phyloP scores from a whole-genome alignment of 495 filamentous ascomycete species.

The Apiosordaria backusii region DNA sequence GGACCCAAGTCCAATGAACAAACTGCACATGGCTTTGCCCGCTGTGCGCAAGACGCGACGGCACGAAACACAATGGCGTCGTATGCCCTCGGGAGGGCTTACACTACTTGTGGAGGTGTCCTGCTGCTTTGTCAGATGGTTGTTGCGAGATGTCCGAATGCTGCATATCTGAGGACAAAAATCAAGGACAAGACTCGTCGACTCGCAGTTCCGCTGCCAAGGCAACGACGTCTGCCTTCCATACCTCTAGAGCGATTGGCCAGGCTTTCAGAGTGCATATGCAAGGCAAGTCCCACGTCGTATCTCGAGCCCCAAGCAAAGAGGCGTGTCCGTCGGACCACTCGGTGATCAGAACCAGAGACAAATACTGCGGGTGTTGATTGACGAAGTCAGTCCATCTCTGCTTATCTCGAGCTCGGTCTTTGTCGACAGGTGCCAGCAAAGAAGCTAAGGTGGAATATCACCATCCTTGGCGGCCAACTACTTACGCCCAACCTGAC shows the following conservation, averaged over 20 bases:
- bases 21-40: background rate
- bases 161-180: background rate
- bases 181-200: background rate
- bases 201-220: slow-evolving; percentile 1
- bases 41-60: no score
- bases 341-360: background rate
- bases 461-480: background rate
- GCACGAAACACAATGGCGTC: no score
- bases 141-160: background rate
- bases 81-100: background rate
- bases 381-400: background rate
- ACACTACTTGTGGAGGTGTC: background rate
- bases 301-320: background rate
- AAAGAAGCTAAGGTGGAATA: background rate
- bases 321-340: background rate
- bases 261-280: background rate
- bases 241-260: background rate
- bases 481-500: background rate
- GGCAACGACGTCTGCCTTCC: background rate
- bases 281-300: background rate
- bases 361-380: background rate
- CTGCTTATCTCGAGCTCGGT: background rate
- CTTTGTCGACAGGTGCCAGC: background rate
- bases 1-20: background rate
- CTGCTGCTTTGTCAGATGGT: slow-evolving; percentile 2